Evolutionary conservation across 768 basidiomycete genomes (phyloP).

Genomic region (Naganishia randhawae): DNA sequence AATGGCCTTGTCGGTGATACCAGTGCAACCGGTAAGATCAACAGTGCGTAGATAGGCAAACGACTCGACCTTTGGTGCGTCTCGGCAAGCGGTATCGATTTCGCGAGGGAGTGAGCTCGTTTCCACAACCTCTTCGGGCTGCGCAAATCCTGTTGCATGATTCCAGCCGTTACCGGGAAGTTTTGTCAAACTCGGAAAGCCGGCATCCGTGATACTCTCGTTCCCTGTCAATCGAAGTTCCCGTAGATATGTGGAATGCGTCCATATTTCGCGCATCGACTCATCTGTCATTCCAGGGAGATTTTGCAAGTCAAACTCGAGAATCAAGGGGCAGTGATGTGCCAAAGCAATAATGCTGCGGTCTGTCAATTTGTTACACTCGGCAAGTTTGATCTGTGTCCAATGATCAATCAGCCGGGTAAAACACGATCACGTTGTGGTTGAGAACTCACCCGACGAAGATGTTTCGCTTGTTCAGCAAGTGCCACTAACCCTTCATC

Average conservation of each 20-base stretch:
- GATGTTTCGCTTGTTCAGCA: constrained; percentile 67
- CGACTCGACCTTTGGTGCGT: constrained; percentile 3
- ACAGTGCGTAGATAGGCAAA: constrained; percentile 66
- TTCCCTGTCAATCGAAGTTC: constrained; percentile 85
- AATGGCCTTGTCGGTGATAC: constrained; percentile 74
- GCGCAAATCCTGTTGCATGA: background rate
- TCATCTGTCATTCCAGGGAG: constrained; percentile 73
- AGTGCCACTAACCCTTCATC: constrained; percentile 73
- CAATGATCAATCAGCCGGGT: background rate
- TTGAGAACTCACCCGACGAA: constrained; percentile 61
- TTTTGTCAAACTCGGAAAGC: constrained; percentile 58
- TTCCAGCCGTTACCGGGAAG: constrained; percentile 55
- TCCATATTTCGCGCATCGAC: constrained; percentile 78
- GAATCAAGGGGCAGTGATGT: constrained; percentile 60
- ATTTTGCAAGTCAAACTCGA: constrained; percentile 89
- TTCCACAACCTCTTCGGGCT: background rate
- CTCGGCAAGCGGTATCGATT: background rate
- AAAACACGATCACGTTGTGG: background rate
- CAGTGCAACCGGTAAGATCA: constrained; percentile 80
- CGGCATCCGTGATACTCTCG: constrained; percentile 71
- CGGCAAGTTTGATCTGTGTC: constrained; percentile 12
- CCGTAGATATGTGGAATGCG: constrained; percentile 72
- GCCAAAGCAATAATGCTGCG: constrained; percentile 47
- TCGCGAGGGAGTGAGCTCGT: background rate
- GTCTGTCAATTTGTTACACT: constrained; percentile 21